Conservation (phyloP, 2,329 filamentous ascomycete species). For the Ophiobolus disseminans region DNA sequence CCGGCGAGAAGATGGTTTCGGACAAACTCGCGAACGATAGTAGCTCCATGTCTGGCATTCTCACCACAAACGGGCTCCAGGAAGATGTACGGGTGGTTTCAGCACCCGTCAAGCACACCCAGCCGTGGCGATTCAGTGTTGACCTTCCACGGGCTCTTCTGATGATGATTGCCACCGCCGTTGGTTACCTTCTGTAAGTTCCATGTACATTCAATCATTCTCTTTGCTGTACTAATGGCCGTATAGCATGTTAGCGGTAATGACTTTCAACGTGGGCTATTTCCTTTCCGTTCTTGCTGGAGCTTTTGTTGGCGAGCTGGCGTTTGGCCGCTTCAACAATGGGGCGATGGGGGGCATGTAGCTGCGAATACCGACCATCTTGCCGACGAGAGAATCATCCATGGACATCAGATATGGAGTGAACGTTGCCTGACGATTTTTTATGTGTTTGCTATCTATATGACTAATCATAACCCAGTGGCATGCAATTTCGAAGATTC, state of each 20-base stretch:
- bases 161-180: conserved; percentile 74
- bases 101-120: conserved; percentile 58
- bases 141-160: conserved; percentile 76
- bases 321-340: conserved; percentile 71
- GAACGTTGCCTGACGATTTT: no score
- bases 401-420: no score
- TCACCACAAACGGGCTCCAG: conserved; percentile 78
- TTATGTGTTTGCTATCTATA: no score
- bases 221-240: conserved; percentile 22
- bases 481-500: no score
- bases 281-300: conserved; percentile 80
- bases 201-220: background rate
- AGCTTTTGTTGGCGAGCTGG: conserved; percentile 84
- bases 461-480: no score
- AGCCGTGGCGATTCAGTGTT: conserved; percentile 82
- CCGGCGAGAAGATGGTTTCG: conserved; percentile 66
- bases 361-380: no score
- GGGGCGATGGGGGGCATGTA: conserved; percentile 38
- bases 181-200: conserved; percentile 86
- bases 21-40: conserved; percentile 62
- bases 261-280: conserved; percentile 88
- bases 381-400: no score
- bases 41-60: conserved; percentile 69
- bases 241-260: conserved; percentile 85
- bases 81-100: conserved; percentile 79